Evolutionary conservation across 176 grass and related monocot genomes (phyloP).

Genomic region (Phyllostachys edulis): DNA sequence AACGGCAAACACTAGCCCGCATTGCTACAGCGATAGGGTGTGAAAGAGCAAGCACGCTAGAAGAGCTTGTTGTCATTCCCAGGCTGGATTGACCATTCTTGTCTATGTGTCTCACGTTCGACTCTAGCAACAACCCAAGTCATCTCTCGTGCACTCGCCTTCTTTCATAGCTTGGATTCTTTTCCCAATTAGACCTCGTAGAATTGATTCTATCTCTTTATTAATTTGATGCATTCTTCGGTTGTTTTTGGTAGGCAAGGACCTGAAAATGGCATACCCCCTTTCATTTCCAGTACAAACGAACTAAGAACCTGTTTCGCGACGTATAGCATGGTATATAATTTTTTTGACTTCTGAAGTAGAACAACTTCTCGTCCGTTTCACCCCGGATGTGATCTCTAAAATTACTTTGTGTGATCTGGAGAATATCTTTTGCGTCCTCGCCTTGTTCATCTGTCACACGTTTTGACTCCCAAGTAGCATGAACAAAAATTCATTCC

Average conservation of each 20-base stretch:
- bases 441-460: too few relatives aligned
- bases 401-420: too few relatives aligned
- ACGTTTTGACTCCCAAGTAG: too few relatives aligned
- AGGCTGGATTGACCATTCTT: conserved; percentile 31
- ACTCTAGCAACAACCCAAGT: conserved; percentile 58
- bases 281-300: neutral
- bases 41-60: too few relatives aligned
- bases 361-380: too few relatives aligned
- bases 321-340: too few relatives aligned
- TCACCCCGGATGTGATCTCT: too few relatives aligned
- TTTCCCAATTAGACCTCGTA: conserved; percentile 38
- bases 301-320: neutral
- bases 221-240: conserved; percentile 43
- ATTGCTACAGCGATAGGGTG: too few relatives aligned
- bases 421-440: too few relatives aligned
- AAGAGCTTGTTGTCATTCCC: conserved; percentile 48
- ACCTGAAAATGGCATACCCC: conserved; percentile 18
- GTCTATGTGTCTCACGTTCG: conserved; percentile 37
- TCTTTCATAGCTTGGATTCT: conserved; percentile 46
- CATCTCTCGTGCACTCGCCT: conserved; percentile 37
- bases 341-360: too few relatives aligned
- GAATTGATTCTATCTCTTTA: conserved; percentile 35
- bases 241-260: conserved; percentile 50
- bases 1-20: too few relatives aligned
- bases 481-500: too few relatives aligned